Evolutionary conservation across 2,329 filamentous ascomycete genomes (phyloP).

Genomic region (Orbilia ellipsospora): DNA sequence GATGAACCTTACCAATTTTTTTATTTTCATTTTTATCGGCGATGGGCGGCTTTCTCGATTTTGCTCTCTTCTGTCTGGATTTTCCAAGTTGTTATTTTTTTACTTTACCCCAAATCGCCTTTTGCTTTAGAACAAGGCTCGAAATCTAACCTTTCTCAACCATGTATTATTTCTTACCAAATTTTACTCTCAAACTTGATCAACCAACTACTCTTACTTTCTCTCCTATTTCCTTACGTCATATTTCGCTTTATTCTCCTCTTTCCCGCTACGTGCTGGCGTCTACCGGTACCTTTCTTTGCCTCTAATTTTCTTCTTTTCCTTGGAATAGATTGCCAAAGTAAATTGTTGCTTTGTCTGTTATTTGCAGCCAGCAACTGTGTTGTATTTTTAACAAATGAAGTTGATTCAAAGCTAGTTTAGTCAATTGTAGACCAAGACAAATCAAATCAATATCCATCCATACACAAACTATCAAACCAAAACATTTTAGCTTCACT

Average conservation of each 20-base stretch:
- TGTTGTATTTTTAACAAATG: conserved; percentile 53
- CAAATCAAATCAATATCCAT: not conserved
- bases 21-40: conserved; percentile 12
- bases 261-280: conserved; percentile 6
- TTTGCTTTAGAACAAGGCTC: conserved; percentile 17
- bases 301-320: conserved; percentile 9
- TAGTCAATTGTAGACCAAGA: conserved; percentile 18
- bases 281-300: conserved; percentile 3
- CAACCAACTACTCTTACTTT: conserved; percentile 13
- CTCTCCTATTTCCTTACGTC: conserved; percentile 21
- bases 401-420: conserved; percentile 21
- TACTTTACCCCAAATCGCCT: conserved; percentile 9
- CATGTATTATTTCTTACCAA: conserved; percentile 39
- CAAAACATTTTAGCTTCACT: not conserved
- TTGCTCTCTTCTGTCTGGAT: conserved; percentile 9
- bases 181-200: conserved; percentile 21
- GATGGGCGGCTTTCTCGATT: conserved; percentile 30
- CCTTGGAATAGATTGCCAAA: conserved; percentile 36
- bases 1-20: conserved; percentile 34
- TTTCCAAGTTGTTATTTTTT: conserved; percentile 18
- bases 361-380: conserved; percentile 36
- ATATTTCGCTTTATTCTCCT: conserved; percentile 9
- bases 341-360: conserved; percentile 10
- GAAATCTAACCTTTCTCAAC: conserved; percentile 27
- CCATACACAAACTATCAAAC: conserved; percentile 15